These are phyloP conservation scores for Xerocomus spinulosus DNA, from an alignment of 768 basidiomycete genomes.

Conservation along the genomic window DNA sequence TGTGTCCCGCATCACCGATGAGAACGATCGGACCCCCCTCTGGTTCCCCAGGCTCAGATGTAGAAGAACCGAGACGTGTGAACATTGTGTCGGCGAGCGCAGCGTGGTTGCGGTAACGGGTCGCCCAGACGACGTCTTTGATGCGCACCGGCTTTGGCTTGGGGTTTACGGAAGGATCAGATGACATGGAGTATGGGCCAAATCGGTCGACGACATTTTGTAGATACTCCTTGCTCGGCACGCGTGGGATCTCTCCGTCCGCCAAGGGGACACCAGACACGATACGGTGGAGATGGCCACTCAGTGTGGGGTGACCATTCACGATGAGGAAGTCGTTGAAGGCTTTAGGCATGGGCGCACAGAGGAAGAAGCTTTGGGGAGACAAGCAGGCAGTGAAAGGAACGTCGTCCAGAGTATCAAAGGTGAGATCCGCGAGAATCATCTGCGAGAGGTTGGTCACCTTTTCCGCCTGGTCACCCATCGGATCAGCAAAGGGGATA, in stretches of 20 bases:
- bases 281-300: constrained; percentile 35
- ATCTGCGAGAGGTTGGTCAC: constrained; percentile 32
- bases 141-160: constrained; percentile 30
- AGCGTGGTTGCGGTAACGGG: constrained; percentile 44
- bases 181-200: constrained; percentile 35
- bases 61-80: constrained; percentile 23
- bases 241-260: constrained; percentile 34
- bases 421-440: constrained; percentile 17
- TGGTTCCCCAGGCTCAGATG: not conserved
- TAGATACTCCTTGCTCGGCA: constrained; percentile 39
- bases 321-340: constrained; percentile 17
- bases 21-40: constrained; percentile 25
- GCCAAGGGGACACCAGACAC: constrained; percentile 37
- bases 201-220: constrained; percentile 41
- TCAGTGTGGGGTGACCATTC: constrained; percentile 7
- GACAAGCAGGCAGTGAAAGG: constrained; percentile 3
- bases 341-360: constrained; percentile 10
- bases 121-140: constrained; percentile 40
- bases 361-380: constrained; percentile 12
- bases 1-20: constrained; percentile 47
- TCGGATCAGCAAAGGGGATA: constrained; percentile 44
- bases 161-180: constrained; percentile 35
- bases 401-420: not conserved
- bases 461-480: constrained; percentile 24
- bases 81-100: constrained; percentile 41